These are phyloP conservation scores for Trametes meyenii DNA, from an alignment of 768 basidiomycete species.

Conservation along the genomic window DNA sequence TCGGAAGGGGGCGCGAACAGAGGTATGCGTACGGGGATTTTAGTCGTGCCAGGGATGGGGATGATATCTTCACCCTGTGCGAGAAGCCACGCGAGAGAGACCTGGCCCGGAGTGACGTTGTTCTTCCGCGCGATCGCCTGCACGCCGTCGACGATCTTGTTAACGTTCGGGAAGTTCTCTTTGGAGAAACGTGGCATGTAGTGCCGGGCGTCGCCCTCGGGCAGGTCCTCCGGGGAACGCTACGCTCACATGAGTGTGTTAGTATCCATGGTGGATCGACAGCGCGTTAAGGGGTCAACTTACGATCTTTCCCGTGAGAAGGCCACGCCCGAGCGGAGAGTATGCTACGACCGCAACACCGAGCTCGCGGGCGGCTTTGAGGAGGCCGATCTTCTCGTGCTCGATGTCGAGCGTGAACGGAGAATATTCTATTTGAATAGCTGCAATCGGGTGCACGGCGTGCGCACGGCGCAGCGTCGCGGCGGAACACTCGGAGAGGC, in stretches of 20 bases:
- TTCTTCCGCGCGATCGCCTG: conserved; percentile 38
- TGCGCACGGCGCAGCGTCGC: conserved; percentile 30
- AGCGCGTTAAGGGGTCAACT: conserved; percentile 33
- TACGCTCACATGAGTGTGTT: conserved; percentile 15
- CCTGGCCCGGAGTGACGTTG: conserved; percentile 37
- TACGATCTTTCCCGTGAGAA: conserved; percentile 35
- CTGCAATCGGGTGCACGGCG: conserved; percentile 47
- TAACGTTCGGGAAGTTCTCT: conserved; percentile 50
- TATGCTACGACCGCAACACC: conserved; percentile 51
- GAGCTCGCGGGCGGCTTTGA: conserved; percentile 45
- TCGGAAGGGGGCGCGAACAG: neutral
- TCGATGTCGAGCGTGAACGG: conserved; percentile 50
- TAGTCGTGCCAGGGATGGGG: conserved; percentile 19
- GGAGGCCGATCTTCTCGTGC: conserved; percentile 40
- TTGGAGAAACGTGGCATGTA: conserved; percentile 30
- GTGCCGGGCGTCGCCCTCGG: conserved; percentile 32
- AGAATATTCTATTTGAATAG: conserved; percentile 50
- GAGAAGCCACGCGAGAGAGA: conserved; percentile 38
- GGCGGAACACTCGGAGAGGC: conserved; percentile 35
- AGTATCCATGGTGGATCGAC: conserved; percentile 6
- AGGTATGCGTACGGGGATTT: neutral
- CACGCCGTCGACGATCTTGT: conserved; percentile 39
- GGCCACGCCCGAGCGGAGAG: conserved; percentile 38
- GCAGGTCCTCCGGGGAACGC: conserved; percentile 36
- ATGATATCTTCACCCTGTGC: conserved; percentile 30